These are phyloP conservation scores for Fusarium sp. DNA, from an alignment of 2,329 filamentous ascomycete species.

Conservation along the genomic window DNA sequence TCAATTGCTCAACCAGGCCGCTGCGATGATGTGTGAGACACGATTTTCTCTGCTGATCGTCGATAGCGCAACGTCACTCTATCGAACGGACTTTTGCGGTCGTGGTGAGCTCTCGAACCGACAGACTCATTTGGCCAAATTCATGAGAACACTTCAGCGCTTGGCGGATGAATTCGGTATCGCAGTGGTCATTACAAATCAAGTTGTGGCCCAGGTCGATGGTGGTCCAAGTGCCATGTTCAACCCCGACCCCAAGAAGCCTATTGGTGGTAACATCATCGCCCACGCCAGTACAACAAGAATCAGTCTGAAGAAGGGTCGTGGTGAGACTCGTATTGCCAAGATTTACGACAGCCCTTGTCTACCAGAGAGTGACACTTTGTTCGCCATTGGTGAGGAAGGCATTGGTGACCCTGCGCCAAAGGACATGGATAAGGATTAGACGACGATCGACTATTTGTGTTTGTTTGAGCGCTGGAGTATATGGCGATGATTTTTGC, in stretches of 20 bases:
- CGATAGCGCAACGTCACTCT: slow-evolving; percentile 94
- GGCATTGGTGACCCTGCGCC: slow-evolving; percentile 96
- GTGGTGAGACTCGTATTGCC: slow-evolving; percentile 95
- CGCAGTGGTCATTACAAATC: slow-evolving; percentile 98
- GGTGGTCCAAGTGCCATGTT: slow-evolving; percentile 98
- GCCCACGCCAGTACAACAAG: slow-evolving; percentile 97
- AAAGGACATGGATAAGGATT: slow-evolving; percentile 93
- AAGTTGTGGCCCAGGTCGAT: slow-evolving; percentile 98
- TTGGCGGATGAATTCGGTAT: slow-evolving; percentile 91
- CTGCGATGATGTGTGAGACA: slow-evolving; percentile 99
- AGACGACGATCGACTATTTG: slow-evolving; percentile 34
- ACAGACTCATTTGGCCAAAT: slow-evolving; percentile 90
- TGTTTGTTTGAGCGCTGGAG: slow-evolving; percentile 41
- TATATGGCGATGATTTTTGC: slow-evolving; percentile 44
- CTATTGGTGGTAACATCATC: slow-evolving; percentile 98
- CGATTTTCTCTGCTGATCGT: slow-evolving; percentile 96
- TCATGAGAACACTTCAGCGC: slow-evolving; percentile 86
- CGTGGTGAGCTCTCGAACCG: slow-evolving; percentile 95
- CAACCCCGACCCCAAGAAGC: slow-evolving; percentile 99
- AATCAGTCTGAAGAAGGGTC: slow-evolving; percentile 94
- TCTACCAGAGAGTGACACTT: slow-evolving; percentile 93
- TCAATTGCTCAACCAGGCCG: slow-evolving; percentile 92
- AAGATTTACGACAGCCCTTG: slow-evolving; percentile 99
- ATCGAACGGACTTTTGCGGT: slow-evolving; percentile 97
- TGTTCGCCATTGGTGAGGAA: slow-evolving; percentile 98